A percentile compares a stretch with the other conserved stretches of the same genome.
These are phyloP conservation scores for Takakia lepidozioides DNA, from an alignment of 225 moss, liverwort and hornwort genomes.

Conservation along the genomic window DNA sequence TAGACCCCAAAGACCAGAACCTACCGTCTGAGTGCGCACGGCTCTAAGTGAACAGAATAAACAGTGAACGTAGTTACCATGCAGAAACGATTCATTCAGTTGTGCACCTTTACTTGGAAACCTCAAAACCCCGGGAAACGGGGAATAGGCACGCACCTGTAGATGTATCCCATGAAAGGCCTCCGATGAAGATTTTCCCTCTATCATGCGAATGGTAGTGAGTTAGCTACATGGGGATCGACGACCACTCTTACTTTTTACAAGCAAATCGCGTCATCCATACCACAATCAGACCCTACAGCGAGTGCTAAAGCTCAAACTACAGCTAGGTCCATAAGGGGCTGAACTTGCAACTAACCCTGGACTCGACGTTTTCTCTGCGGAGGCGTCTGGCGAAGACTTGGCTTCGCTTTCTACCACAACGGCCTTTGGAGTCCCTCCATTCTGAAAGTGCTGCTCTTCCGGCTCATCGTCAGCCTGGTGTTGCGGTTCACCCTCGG, in stretches of 20 bases:
- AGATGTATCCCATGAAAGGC: conserved; percentile 97
- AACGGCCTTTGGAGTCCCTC: conserved; percentile 63
- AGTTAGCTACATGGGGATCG: conserved; percentile 75
- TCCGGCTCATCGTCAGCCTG: conserved; percentile 23
- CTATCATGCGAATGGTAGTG: conserved; percentile 90
- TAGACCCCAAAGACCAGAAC: too few relatives aligned
- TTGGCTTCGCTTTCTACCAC: conserved; percentile 66
- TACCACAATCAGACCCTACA: conserved; percentile 75
- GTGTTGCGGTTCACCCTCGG: too few relatives aligned
- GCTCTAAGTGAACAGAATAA: too few relatives aligned
- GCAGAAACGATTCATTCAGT: too few relatives aligned
- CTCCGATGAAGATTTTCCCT: conserved; percentile 99
- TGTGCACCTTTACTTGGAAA: too few relatives aligned
- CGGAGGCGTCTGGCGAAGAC: conserved; percentile 65
- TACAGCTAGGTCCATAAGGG: conserved; percentile 67
- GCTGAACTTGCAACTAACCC: conserved; percentile 70
- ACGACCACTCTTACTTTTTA: conserved; percentile 79
- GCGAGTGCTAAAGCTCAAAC: conserved; percentile 51
- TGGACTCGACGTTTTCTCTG: conserved; percentile 67
- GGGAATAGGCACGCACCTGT: conserved; percentile 78
- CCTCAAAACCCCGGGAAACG: too few relatives aligned
- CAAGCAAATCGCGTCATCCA: conserved; percentile 78
- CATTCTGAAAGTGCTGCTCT: conserved; percentile 56
- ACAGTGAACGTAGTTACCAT: too few relatives aligned
- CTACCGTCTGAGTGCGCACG: too few relatives aligned